Percentiles rank a stretch among this genome's conserved stretches.
These are phyloP conservation scores for Allium cepa DNA, from an alignment of 106 monocot species.

Conservation along the genomic window DNA sequence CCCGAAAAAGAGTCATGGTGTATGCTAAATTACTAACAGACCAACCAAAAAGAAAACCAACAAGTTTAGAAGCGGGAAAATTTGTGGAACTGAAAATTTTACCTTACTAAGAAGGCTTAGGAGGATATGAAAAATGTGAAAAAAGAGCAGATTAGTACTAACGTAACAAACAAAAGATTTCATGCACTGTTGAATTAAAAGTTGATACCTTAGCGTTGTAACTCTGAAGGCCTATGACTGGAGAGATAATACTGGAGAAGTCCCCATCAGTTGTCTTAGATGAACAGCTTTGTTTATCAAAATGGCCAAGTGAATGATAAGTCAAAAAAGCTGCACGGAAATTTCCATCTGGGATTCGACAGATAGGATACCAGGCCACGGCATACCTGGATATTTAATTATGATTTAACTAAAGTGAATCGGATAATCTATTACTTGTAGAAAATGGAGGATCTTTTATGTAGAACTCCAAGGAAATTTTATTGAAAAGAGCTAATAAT, in stretches of 20 bases:
- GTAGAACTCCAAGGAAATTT: background rate
- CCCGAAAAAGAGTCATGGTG: no score
- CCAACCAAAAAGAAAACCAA: no score
- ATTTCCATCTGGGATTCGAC: slow-evolving; percentile 78
- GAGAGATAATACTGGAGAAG: slow-evolving; percentile 25
- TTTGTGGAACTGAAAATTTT: no score
- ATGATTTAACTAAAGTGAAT: background rate
- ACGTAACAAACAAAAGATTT: no score
- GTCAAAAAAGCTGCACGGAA: slow-evolving; percentile 89
- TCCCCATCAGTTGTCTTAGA: background rate
- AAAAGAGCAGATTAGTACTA: no score
- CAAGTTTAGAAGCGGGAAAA: no score
- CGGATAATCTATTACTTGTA: background rate
- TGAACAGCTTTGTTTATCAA: slow-evolving; percentile 22
- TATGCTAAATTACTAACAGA: no score
- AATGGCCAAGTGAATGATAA: slow-evolving; percentile 78
- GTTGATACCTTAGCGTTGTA: slow-evolving; percentile 77
- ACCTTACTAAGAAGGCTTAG: no score
- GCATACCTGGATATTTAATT: slow-evolving; percentile 53
- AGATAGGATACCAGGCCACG: slow-evolving; percentile 96
- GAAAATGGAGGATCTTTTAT: background rate
- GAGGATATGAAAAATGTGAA: no score
- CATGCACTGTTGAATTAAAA: no score
- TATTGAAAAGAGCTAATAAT: background rate
- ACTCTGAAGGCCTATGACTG: slow-evolving; percentile 74